Percentiles rank a stretch among this genome's conserved stretches.
Conservation (phyloP, 192 early-diverging fungal species). For the Rhizophlyctis rosea region DNA sequence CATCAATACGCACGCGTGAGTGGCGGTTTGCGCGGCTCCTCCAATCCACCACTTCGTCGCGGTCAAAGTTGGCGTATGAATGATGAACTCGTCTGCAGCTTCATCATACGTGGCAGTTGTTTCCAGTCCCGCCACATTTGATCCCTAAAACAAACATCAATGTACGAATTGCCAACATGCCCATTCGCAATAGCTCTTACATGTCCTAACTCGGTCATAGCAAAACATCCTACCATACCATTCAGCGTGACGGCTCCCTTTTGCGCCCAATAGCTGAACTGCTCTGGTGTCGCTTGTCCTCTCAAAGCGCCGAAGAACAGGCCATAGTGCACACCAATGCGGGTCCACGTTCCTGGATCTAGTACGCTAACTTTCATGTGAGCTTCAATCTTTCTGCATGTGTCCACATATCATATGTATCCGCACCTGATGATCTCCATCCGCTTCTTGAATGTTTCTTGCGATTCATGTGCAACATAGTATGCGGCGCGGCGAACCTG, state of each 20-base stretch:
- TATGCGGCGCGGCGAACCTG: constrained; percentile 66
- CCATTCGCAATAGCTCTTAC: no score
- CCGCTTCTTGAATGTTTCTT: constrained; percentile 65
- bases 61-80: constrained; percentile 49
- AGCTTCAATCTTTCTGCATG: not conserved
- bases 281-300: constrained; percentile 77
- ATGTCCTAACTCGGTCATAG: constrained; percentile 88
- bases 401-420: not conserved
- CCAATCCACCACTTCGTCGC: constrained; percentile 98
- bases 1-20: constrained; percentile 27
- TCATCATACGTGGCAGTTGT: constrained; percentile 89
- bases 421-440: constrained; percentile 59
- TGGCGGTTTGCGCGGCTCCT: constrained; percentile 88
- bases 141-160: no score
- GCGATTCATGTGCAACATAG: constrained; percentile 68
- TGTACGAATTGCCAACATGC: no score
- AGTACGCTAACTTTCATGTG: constrained; percentile 55
- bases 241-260: constrained; percentile 79
- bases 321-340: constrained; percentile 78
- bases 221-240: constrained; percentile 85
- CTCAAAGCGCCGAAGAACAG: constrained; percentile 84
- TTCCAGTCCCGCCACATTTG: constrained; percentile 87
- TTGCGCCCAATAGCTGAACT: constrained; percentile 81
- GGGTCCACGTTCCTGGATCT: constrained; percentile 88
- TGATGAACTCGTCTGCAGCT: constrained; percentile 78